Percentiles rank a stretch among this genome's conserved stretches.
phyloP scores from a whole-genome alignment of 2,329 filamentous ascomycete genomes.

The Neurospora sp. region DNA sequence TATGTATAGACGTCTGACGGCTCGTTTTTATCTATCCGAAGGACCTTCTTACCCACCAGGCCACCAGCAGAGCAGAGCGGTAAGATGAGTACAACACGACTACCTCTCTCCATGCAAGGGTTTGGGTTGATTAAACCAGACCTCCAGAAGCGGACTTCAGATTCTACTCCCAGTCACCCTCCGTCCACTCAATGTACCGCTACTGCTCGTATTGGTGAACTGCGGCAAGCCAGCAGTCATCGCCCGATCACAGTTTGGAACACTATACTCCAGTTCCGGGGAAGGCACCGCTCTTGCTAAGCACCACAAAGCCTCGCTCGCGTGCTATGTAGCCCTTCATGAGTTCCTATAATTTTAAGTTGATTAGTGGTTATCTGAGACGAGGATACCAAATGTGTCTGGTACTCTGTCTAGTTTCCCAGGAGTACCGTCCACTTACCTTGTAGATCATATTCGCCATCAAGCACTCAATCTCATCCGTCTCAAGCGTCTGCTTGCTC shows the following conservation, averaged over 20 bases:
- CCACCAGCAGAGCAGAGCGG: not conserved
- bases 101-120: not conserved
- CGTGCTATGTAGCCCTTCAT: slow-evolving; percentile 99
- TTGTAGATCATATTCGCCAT: slow-evolving; percentile 98
- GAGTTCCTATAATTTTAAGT: slow-evolving; percentile 48
- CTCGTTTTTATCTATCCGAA: not conserved
- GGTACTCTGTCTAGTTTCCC: not conserved
- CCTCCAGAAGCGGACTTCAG: not conserved
- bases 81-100: no score
- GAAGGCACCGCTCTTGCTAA: slow-evolving; percentile 89
- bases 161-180: not conserved
- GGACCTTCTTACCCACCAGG: not conserved
- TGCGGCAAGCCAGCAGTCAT: not conserved
- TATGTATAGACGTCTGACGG: not conserved
- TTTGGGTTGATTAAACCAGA: not conserved
- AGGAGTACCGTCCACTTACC: slow-evolving; percentile 36
- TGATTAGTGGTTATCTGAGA: not conserved
- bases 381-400: not conserved
- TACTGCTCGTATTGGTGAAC: not conserved
- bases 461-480: slow-evolving; percentile 91
- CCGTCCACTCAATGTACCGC: not conserved
- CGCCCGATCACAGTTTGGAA: not conserved
- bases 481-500: slow-evolving; percentile 59
- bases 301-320: slow-evolving; percentile 78
- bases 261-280: slow-evolving; percentile 68